Percentiles rank a stretch among this genome's conserved stretches.
Evolutionary conservation across 306 rosid species (phyloP).

Genomic region (Acmispon strigosus): DNA sequence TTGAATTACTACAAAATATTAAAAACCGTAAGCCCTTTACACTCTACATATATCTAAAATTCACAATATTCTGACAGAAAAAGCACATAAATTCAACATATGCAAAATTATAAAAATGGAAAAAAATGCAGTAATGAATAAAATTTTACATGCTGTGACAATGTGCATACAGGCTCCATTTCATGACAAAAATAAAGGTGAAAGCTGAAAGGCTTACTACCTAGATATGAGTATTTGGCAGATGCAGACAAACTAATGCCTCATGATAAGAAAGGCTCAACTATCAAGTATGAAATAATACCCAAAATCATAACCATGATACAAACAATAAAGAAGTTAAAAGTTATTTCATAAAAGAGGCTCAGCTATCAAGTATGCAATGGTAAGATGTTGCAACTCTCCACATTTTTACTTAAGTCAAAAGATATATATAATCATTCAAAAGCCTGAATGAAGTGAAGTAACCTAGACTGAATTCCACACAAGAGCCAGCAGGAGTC

Average conservation of each 20-base stretch:
- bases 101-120: too few species aligned
- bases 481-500: neutral
- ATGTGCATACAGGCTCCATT: neutral
- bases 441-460: neutral
- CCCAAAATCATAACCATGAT: neutral
- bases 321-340: conserved; percentile 1
- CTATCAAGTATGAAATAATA: too few species aligned
- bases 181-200: neutral
- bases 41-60: too few species aligned
- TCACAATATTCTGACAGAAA: too few species aligned
- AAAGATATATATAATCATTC: neutral
- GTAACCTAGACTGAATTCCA: neutral
- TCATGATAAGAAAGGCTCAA: too few species aligned
- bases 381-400: neutral
- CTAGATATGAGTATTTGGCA: neutral
- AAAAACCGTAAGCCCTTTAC: too few species aligned
- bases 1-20: neutral
- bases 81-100: too few species aligned
- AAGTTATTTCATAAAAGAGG: neutral
- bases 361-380: neutral
- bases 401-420: neutral
- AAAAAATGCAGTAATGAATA: neutral
- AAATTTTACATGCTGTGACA: neutral
- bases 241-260: neutral
- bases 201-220: neutral